Percentiles rank a stretch among this genome's conserved stretches.
Conservation (phyloP, 768 basidiomycete species). For the Coprinellus aureogranulatus region DNA sequence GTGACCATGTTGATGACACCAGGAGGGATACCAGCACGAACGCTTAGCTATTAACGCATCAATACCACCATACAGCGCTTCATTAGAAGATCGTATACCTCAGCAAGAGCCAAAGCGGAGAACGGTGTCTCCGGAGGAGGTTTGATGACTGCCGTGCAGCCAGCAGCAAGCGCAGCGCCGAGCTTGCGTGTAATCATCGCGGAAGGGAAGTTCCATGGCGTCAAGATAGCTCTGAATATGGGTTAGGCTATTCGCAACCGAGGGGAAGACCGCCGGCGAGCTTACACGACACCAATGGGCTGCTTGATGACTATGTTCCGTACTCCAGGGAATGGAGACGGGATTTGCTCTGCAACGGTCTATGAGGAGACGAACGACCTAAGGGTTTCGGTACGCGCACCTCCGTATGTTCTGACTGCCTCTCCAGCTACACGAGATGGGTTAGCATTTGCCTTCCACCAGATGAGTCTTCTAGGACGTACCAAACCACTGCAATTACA, state of each 20-base stretch:
- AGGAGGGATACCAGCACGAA: slow-evolving; percentile 88
- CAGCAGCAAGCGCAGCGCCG: slow-evolving; percentile 86
- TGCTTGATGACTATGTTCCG: slow-evolving; percentile 94
- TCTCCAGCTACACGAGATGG: slow-evolving; percentile 66
- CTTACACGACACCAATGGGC: slow-evolving; percentile 67
- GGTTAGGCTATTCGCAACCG: background rate
- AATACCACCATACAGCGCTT: background rate
- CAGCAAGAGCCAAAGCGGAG: slow-evolving; percentile 86
- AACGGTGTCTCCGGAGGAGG: slow-evolving; percentile 95
- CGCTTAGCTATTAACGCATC: slow-evolving; percentile 55
- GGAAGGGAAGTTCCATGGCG: slow-evolving; percentile 93
- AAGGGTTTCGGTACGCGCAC: slow-evolving; percentile 33
- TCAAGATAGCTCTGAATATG: slow-evolving; percentile 62
- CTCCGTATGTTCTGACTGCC: slow-evolving; percentile 88
- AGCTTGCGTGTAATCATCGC: slow-evolving; percentile 94
- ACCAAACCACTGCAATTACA: slow-evolving; percentile 73
- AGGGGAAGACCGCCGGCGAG: background rate
- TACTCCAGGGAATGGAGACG: slow-evolving; percentile 62
- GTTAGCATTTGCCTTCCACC: too few species aligned
- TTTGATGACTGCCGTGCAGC: slow-evolving; percentile 95
- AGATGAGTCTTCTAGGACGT: slow-evolving; percentile 17
- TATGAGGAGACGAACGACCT: background rate
- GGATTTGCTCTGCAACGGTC: slow-evolving; percentile 66
- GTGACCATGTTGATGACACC: slow-evolving; percentile 96
- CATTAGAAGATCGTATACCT: slow-evolving; percentile 43